A percentile compares a stretch with the other conserved stretches of the same genome.
phyloP scores from a whole-genome alignment of 352 stramenopile genomes.

The Pelagophyceae sp. region DNA sequence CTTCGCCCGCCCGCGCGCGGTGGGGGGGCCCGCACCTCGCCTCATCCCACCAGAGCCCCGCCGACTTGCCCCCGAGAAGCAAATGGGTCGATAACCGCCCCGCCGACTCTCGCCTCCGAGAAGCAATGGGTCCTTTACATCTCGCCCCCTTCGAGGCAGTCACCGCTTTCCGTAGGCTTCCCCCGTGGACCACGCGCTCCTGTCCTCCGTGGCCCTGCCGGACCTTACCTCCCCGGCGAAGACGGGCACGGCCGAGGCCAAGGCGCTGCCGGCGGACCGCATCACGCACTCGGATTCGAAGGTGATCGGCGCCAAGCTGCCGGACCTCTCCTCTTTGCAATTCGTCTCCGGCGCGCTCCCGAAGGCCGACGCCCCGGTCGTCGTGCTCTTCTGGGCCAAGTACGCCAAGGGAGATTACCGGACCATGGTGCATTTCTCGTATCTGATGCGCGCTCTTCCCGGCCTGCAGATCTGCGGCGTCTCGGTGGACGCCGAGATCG shows the following conservation, averaged over 20 bases:
- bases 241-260: not conserved
- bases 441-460: not conserved
- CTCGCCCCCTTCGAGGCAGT: no score
- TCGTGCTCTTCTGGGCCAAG: constrained; percentile 3
- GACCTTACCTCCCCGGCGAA: not conserved
- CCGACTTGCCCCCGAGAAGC: no score
- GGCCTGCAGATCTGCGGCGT: constrained; percentile 2
- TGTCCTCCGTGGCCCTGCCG: not conserved
- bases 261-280: not conserved
- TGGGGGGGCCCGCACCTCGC: no score
- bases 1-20: no score
- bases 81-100: no score
- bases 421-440: constrained; percentile 12
- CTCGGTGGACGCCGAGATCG: not conserved
- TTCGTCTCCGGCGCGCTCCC: not conserved
- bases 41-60: no score
- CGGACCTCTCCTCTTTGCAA: not conserved
- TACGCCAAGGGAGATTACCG: constrained; percentile 15
- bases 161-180: no score
- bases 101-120: no score
- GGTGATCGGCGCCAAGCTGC: not conserved
- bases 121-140: no score
- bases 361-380: not conserved
- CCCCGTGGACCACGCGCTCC: not conserved
- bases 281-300: not conserved